Evolutionary conservation across 345 rosid species (phyloP), one percentile per base, ranked within the genome.

Genomic region (Rhizophora mangle): DNA sequence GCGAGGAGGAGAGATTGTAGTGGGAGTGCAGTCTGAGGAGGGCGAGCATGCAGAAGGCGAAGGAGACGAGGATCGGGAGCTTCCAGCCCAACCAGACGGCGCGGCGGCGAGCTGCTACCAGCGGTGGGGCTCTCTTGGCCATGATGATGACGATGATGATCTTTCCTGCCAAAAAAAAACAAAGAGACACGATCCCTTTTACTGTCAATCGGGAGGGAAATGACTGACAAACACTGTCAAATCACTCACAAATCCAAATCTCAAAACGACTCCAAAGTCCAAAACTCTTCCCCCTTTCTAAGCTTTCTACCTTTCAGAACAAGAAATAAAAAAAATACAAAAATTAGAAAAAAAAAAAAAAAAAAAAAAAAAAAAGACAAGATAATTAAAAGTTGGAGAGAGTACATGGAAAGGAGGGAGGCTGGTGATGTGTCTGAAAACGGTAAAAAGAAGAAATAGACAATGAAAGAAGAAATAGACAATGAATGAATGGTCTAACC

Each of bases 11-110:
- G 62, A 69, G 55, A 47, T 72, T 71, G 69, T 75, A 66, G 5
- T 62, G 78, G 69, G 59, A 73, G 64, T 85, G 85, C 66, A 91
- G 80, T 15, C 85, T 65, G 70, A 84, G 27, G 60, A 95, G 80
- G 54, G 87, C 84, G 54, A 85, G 18, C 65, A 86, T 32, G 64
- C 88, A 90, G 60, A 94, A 75, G 3, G 77, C 52, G 62, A 85
- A 27, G 56, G 85, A 88, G 73, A 92, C 54, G 74, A 83, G 16
- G 71, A 87, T 46, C 24, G 82, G 72, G 16, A 88, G 80, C 87
- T 85, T 92, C 95, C 89, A 92, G 62, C 81, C 81, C 11, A 80
- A 67, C 90, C 89, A 79, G 46, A 88, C 51, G 60, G 72, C 79
- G 77, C 73, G 82, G 69, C 88, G 88, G 11, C 24, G 60, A 19